phyloP scores from a whole-genome alignment of 2,329 filamentous ascomycete genomes.

The Amylocarpus encephaloides region DNA sequence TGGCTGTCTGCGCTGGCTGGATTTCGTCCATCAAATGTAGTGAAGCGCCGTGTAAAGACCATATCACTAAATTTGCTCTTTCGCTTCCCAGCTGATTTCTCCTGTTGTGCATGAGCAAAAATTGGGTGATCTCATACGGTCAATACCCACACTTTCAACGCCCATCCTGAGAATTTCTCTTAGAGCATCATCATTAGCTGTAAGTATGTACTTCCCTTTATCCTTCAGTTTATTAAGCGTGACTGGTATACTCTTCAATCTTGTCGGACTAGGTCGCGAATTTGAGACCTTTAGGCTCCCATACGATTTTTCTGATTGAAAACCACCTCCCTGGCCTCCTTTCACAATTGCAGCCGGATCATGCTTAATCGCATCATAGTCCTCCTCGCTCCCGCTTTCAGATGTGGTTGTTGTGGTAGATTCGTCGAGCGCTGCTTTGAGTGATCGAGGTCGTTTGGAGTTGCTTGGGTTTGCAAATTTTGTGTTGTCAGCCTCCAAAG shows the following conservation, averaged over 20 bases:
- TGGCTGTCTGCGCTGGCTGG: constrained; percentile 56
- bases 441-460: constrained; percentile 18
- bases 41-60: constrained; percentile 67
- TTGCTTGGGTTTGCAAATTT: neutral
- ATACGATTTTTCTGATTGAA: constrained; percentile 25
- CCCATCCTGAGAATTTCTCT: constrained; percentile 24
- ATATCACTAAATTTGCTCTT: constrained; percentile 42
- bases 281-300: constrained; percentile 7
- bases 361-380: constrained; percentile 27
- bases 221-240: constrained; percentile 27
- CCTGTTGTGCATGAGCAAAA: constrained; percentile 11
- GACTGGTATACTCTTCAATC: constrained; percentile 26
- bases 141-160: constrained; percentile 20
- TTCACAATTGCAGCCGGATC: constrained; percentile 24
- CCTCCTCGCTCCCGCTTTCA: constrained; percentile 28
- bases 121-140: neutral
- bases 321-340: constrained; percentile 32
- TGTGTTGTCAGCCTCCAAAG: constrained; percentile 11
- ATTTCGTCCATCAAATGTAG: constrained; percentile 69
- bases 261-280: constrained; percentile 9
- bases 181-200: constrained; percentile 24
- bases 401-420: constrained; percentile 15
- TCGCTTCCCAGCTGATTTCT: constrained; percentile 22
- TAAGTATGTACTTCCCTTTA: constrained; percentile 26
- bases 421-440: constrained; percentile 24